Evolutionary conservation across 768 basidiomycete genomes (phyloP).

Genomic region (Mycena epipterygia): DNA sequence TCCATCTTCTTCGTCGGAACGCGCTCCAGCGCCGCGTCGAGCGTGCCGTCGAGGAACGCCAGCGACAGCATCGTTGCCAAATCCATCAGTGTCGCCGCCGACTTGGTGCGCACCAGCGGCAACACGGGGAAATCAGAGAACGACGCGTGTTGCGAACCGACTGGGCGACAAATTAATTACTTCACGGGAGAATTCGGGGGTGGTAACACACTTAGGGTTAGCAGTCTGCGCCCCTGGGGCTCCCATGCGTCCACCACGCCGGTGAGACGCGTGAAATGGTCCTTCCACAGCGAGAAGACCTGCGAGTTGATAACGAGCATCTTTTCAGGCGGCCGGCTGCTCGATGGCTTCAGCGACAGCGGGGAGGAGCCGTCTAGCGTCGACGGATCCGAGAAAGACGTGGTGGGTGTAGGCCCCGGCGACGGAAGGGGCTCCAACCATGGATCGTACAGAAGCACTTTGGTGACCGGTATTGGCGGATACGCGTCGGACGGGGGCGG

Average conservation of each 20-base stretch:
- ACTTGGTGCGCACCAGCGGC: constrained; percentile 53
- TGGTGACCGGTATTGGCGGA: constrained; percentile 63
- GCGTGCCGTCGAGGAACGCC: constrained; percentile 56
- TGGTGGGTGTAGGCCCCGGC: constrained; percentile 63
- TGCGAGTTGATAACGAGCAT: constrained; percentile 84
- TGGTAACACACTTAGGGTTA: constrained; percentile 61
- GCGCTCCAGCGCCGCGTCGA: constrained; percentile 50
- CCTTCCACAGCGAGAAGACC: constrained; percentile 83
- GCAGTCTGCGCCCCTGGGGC: constrained; percentile 54
- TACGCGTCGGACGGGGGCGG: constrained; percentile 55
- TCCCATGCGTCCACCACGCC: constrained; percentile 71
- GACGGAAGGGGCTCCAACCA: constrained; percentile 85
- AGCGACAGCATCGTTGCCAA: constrained; percentile 53
- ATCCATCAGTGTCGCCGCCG: constrained; percentile 50
- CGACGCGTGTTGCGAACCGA: constrained; percentile 58
- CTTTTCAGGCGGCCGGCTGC: constrained; percentile 33
- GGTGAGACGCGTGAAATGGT: constrained; percentile 74
- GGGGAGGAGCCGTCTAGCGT: constrained; percentile 8
- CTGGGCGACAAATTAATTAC: constrained; percentile 42
- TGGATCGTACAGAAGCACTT: constrained; percentile 80
- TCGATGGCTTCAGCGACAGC: constrained; percentile 9
- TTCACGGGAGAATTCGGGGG: not conserved
- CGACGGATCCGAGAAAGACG: constrained; percentile 28
- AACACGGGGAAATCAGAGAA: constrained; percentile 65
- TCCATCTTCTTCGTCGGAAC: constrained; percentile 54